Evolutionary conservation across 352 stramenopile genomes (phyloP), one percentile per base, ranked within the genome.

Genomic region (Globisporangium rhizosaccharum): DNA sequence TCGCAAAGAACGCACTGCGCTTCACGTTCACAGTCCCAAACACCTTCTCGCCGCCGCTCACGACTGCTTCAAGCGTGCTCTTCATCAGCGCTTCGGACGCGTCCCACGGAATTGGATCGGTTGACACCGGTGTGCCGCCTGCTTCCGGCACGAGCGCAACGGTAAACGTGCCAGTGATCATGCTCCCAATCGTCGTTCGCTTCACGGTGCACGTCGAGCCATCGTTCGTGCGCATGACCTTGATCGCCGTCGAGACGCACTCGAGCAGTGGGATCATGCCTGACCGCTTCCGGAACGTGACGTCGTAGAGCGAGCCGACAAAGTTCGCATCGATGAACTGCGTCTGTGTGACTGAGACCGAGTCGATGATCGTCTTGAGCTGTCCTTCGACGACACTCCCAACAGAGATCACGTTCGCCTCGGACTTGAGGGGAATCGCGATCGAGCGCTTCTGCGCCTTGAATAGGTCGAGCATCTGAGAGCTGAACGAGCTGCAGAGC

Each of bases 21-120:
- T 75, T 77, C 14, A 98, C 89, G 11, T 49, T 67, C 3, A 98
- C 85, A 2, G 72, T 77, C 0, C 94, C 92, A 69, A 96, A 98
- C 3, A 94, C 84, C 39, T 70, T 72, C 42, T 96, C 83, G 0
- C 37, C 55, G 23, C 41, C 67, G 48, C 73, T 65, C 1, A 53
- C 50, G 3, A 92, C 67, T 2, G 11, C 50, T 67, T 90, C 69
- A 11, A 94, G 53, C 0, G 57, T 63, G 7, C 33, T 73, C 45
- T 97, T 83, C 46, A 92, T 61, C 26, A 64, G 50, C 1, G 82
- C 71, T n/a, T 95, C 66, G 6, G 75, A 86, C 9, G 74, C 75
- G 60, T 97, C 90, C 85, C 95, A 84, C 39, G 75, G 61, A 81
- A 92, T 85, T 20, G 62, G 25, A 0, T 49, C 42, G 0, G 72